Evolutionary conservation across 2,329 filamentous ascomycete genomes (phyloP).

Genomic region (Colletotrichum karsti): DNA sequence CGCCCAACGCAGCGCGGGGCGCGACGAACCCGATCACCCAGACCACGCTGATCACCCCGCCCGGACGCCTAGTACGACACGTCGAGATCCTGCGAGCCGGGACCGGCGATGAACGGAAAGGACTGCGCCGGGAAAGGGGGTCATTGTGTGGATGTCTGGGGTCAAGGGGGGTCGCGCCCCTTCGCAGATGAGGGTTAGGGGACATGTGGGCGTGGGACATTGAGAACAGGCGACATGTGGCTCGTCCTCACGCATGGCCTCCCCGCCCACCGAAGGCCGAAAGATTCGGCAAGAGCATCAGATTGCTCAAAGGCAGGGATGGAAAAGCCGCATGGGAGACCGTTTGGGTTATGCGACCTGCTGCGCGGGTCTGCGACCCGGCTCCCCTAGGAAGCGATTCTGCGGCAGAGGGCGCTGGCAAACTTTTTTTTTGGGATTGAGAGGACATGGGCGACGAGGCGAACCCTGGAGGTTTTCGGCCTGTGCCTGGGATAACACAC

Average conservation of each 20-base stretch:
- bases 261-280: background rate
- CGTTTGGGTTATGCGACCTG: background rate
- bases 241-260: conserved; percentile 24
- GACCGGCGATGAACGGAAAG: conserved; percentile 16
- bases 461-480: conserved; percentile 38
- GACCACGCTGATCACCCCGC: conserved; percentile 30
- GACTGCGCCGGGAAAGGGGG: conserved; percentile 15
- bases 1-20: background rate
- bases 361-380: conserved; percentile 12
- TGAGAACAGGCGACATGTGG: conserved; percentile 15
- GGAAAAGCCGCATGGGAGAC: conserved; percentile 11
- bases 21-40: conserved; percentile 12
- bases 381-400: background rate
- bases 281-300: conserved; percentile 8
- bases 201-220: background rate
- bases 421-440: conserved; percentile 29
- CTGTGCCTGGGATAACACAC: conserved; percentile 43
- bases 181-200: background rate
- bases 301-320: background rate
- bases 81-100: conserved; percentile 26
- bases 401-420: conserved; percentile 36
- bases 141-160: conserved; percentile 21
- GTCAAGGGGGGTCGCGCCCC: conserved; percentile 13
- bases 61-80: conserved; percentile 18
- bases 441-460: conserved; percentile 12